Percentiles rank a stretch among this genome's conserved stretches.
Evolutionary conservation across 2,329 filamentous ascomycete genomes (phyloP).

Genomic region (Fusarium coicis): DNA sequence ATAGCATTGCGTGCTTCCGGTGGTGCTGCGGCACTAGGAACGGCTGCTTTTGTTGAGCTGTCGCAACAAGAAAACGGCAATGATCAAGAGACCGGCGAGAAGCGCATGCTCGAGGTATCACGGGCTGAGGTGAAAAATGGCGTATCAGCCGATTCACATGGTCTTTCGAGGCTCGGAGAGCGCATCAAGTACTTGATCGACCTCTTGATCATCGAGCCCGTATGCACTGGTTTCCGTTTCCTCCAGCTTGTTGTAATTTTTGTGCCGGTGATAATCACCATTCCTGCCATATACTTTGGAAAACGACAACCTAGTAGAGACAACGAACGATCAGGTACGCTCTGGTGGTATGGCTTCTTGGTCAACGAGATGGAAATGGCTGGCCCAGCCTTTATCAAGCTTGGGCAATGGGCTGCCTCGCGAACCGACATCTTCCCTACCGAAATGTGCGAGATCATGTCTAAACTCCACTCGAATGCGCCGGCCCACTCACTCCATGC

Average conservation of each 20-base stretch:
- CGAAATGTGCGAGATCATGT: constrained; percentile 93
- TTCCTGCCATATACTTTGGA: constrained; percentile 87
- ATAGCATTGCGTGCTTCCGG: constrained; percentile 54
- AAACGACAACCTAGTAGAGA: constrained; percentile 69
- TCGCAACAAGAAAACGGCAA: constrained; percentile 64
- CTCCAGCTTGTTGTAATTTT: constrained; percentile 89
- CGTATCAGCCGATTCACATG: constrained; percentile 70
- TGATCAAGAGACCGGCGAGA: constrained; percentile 75
- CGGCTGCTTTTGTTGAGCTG: constrained; percentile 67
- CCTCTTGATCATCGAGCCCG: constrained; percentile 80
- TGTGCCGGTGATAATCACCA: constrained; percentile 83
- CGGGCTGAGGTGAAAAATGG: constrained; percentile 79
- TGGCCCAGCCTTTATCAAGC: constrained; percentile 97
- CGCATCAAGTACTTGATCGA: constrained; percentile 75
- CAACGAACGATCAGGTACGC: constrained; percentile 80
- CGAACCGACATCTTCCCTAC: constrained; percentile 95
- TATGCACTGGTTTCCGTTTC: constrained; percentile 89
- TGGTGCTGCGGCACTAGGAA: constrained; percentile 59
- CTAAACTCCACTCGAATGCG: constrained; percentile 91
- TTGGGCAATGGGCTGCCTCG: constrained; percentile 98
- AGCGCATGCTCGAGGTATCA: constrained; percentile 87
- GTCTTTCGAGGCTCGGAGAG: constrained; percentile 67
- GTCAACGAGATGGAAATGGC: constrained; percentile 91
- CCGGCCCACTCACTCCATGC: constrained; percentile 86
- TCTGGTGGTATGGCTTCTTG: constrained; percentile 95